Base-by-base conservation (phyloP, 2,329 filamentous ascomycete species). In the Myriosclerotinia duriaeana region DNA sequence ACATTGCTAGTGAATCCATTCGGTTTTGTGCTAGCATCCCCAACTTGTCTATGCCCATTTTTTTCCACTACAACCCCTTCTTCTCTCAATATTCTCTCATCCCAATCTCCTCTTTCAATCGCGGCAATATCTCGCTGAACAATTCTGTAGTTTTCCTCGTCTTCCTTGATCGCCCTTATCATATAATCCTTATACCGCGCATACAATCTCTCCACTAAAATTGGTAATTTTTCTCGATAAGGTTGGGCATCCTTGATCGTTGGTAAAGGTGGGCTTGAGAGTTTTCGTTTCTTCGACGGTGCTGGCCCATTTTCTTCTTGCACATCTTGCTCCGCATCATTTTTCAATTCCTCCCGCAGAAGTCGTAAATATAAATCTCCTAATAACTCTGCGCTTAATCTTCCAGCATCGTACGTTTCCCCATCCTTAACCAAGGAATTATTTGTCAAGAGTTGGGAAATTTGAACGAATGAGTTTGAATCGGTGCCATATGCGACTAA, bases 331-430 rank as follows among this genome's bases (percentile, higher is more conserved):
- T 89, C 85, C 65, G 76, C 77, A 72, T 66, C 65, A 36, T 50
- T 42, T 55, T 79, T 85, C 70, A 88, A 78, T 77, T 95, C 92
- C 71, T 96, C 90, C 71, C 86, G 86, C 76, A 97, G 78, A 67
- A 96, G 80, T 67, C 86, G 84, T 71, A 93, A 80, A 77, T 96
- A 97, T 63, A 95, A 83, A 74, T 89, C 85, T 78, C 91, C 87
- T 71, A 98, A 81, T 53, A 92, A 86, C 78, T 93, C 90, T 9
- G 93, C 87, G 58, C 83, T 89, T 76, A 98, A 80, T 69, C 93
- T 87, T 73, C 83, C 80, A 71, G 85, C 83, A 81, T 97, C 89
- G 80, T 90, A 97, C 44, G 84, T 84, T 54, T 82, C 82, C 78
- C 88, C 87, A 74, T 88, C 83, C 73, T 85, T 88, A 76, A 98